Evolutionary conservation across 768 basidiomycete species (phyloP).

Genomic region (Harrya chromipes): DNA sequence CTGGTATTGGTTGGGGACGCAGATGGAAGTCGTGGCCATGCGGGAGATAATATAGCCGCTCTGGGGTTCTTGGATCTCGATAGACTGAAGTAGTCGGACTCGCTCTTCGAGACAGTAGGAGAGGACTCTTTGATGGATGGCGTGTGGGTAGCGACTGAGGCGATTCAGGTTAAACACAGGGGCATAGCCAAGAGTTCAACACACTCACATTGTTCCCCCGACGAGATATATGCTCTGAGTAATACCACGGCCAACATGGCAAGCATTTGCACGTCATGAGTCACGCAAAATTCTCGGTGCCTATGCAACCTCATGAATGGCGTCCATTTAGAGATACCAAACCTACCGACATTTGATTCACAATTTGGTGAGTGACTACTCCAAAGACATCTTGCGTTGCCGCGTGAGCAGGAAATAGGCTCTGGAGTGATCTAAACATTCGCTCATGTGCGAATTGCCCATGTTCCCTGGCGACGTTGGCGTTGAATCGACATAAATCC

Average conservation of each 20-base stretch:
- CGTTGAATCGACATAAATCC: slow-evolving; percentile 58
- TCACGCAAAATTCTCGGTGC: slow-evolving; percentile 39
- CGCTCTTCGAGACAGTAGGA: slow-evolving; percentile 24
- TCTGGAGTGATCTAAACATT: slow-evolving; percentile 54
- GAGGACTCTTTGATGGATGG: slow-evolving; percentile 19
- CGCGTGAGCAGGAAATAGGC: slow-evolving; percentile 41
- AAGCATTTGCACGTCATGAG: slow-evolving; percentile 76
- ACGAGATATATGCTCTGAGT: slow-evolving; percentile 41
- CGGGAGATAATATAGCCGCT: slow-evolving; percentile 43
- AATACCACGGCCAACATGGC: slow-evolving; percentile 74
- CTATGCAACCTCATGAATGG: slow-evolving; percentile 27
- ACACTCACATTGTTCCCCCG: slow-evolving; percentile 16
- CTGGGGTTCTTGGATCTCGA: slow-evolving; percentile 36
- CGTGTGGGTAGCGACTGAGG: slow-evolving; percentile 4
- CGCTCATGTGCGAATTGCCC: slow-evolving; percentile 71
- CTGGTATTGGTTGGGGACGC: slow-evolving; percentile 41
- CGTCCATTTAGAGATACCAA: background rate
- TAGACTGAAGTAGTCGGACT: slow-evolving; percentile 59
- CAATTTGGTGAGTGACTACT: slow-evolving; percentile 34
- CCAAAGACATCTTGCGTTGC: slow-evolving; percentile 24
- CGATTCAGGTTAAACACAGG: background rate
- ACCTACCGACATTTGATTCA: slow-evolving; percentile 48
- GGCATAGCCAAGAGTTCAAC: background rate
- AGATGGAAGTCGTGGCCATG: slow-evolving; percentile 49
- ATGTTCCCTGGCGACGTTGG: slow-evolving; percentile 51